Evolutionary conservation across 495 filamentous ascomycete species (phyloP).

Genomic region (Thermothielavioides terrestris): DNA sequence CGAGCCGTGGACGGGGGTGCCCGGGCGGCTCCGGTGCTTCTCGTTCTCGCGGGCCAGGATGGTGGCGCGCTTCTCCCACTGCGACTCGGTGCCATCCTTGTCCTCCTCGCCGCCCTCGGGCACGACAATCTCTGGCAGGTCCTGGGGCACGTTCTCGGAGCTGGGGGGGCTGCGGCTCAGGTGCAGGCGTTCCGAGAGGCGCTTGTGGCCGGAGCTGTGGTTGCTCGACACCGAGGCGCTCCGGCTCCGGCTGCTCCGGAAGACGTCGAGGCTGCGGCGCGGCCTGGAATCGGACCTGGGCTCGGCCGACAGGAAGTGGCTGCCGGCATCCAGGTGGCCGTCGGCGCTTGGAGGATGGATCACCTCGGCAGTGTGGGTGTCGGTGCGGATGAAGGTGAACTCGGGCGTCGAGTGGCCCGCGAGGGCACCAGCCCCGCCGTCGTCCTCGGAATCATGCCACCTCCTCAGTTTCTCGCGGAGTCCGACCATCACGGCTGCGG

Average conservation of each 20-base stretch:
- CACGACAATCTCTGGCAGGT: conserved; percentile 64
- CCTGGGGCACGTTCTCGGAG: conserved; percentile 65
- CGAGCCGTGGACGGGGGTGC: conserved; percentile 20
- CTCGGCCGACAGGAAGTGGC: conserved; percentile 28
- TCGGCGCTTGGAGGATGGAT: conserved; percentile 56
- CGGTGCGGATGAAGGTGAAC: conserved; percentile 77
- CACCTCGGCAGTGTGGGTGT: conserved; percentile 70
- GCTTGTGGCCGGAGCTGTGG: conserved; percentile 30
- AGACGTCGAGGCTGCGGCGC: conserved; percentile 24
- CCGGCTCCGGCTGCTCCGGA: conserved; percentile 36
- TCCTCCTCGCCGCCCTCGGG: conserved; percentile 38
- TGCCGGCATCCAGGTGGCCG: conserved; percentile 19
- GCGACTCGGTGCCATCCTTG: conserved; percentile 34
- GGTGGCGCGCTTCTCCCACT: conserved; percentile 87
- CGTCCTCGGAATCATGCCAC: conserved; percentile 48
- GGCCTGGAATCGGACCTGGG: conserved; percentile 15
- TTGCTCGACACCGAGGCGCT: conserved; percentile 38
- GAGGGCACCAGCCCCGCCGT: conserved; percentile 27
- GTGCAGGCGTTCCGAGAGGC: conserved; percentile 64
- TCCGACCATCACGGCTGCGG: conserved; percentile 56
- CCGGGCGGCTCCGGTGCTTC: conserved; percentile 34
- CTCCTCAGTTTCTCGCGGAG: conserved; percentile 67
- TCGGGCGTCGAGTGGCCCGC: conserved; percentile 43
- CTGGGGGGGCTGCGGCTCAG: conserved; percentile 50
- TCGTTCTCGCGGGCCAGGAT: conserved; percentile 65